Evolutionary conservation across 768 basidiomycete species (phyloP), one percentile per base, ranked within the genome.

Genomic region (Piloderma croceum): DNA sequence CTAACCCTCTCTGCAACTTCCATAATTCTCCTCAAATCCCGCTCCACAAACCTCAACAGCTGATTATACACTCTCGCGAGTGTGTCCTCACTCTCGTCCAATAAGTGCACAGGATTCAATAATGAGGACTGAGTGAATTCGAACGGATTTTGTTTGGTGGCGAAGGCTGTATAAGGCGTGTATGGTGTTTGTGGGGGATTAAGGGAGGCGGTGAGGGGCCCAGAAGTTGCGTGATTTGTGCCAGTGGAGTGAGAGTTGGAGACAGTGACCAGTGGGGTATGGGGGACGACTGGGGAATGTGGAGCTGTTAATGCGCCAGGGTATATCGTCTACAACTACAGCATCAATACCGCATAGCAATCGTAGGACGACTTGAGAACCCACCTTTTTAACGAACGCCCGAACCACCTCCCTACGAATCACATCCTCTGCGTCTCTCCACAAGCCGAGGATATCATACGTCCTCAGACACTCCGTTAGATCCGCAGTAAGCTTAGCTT

Each of bases 401-500:
- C 77, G 76, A 24, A 91, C 73, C 25, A 96, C 66, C 32, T 83
- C 78, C 38, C 67, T 68, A 41, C 83, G 70, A 37, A 97, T 63
- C 13, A 96, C 80, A 44, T 91, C 87, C 62, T 94, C 93, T 2
- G 92, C 94, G 47, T 88, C 81, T 51, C 78, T 66, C 87, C 89
- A 91, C 6, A 90, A 74, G 10, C 80, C 76, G 36, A 99, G 65
- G 6, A 73, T 60, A 49, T 91, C 86, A 52, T 93, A 93, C 3
- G 84, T 84, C 32, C 76, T 65, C 32, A 93, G 61, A 54, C 88
- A 88, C 51, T 92, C 89, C 1, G 75, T 77, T 39, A 91, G 58
- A 49, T 91, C 90, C 12, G 74, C 62, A 15, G 74, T 61, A 47
- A 70, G 64, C 47, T 82, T 85, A 9, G 67, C 67, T 52, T 73